These are phyloP conservation scores for Leccinellum rugosiceps DNA, from an alignment of 768 basidiomycete genomes.

Conservation along the genomic window DNA sequence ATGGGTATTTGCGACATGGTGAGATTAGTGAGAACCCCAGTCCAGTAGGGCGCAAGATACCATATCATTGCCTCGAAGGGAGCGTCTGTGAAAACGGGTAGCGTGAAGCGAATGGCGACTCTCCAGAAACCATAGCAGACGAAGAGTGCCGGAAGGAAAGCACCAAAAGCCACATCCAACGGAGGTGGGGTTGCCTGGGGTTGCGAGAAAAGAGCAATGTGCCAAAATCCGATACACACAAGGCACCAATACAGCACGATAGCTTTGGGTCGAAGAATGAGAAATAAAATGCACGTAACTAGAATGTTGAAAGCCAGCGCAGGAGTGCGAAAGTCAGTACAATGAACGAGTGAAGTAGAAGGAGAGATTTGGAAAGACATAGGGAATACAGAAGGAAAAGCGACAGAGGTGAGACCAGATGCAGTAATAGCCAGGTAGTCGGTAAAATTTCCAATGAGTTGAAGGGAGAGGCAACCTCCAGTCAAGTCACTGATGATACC, in stretches of 20 bases:
- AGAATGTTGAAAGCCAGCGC: conserved; percentile 75
- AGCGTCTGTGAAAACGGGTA: conserved; percentile 63
- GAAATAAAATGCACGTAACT: conserved; percentile 63
- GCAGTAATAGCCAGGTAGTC: conserved; percentile 56
- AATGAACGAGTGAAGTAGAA: conserved; percentile 51
- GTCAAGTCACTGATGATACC: conserved; percentile 58
- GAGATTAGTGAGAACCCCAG: conserved; percentile 71
- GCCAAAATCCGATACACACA: conserved; percentile 86
- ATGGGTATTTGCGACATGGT: conserved; percentile 73
- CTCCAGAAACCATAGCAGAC: conserved; percentile 80
- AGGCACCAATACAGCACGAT: conserved; percentile 72
- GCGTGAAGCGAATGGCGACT: conserved; percentile 65
- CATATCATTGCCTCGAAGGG: conserved; percentile 72
- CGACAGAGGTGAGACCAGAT: conserved; percentile 66
- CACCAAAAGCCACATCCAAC: conserved; percentile 67
- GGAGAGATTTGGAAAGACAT: conserved; percentile 59
- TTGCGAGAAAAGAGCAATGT: conserved; percentile 76
- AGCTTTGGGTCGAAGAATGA: conserved; percentile 67
- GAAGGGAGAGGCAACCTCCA: conserved; percentile 76
- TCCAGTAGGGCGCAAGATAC: conserved; percentile 79
- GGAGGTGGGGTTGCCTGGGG: conserved; percentile 64
- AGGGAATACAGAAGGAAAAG: conserved; percentile 75
- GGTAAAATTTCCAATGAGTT: conserved; percentile 70
- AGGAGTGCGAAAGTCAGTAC: conserved; percentile 64
- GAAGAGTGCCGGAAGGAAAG: conserved; percentile 77